These are phyloP conservation scores for Eremomyces bilateralis DNA, from an alignment of 495 filamentous ascomycete genomes.

Conservation along the genomic window DNA sequence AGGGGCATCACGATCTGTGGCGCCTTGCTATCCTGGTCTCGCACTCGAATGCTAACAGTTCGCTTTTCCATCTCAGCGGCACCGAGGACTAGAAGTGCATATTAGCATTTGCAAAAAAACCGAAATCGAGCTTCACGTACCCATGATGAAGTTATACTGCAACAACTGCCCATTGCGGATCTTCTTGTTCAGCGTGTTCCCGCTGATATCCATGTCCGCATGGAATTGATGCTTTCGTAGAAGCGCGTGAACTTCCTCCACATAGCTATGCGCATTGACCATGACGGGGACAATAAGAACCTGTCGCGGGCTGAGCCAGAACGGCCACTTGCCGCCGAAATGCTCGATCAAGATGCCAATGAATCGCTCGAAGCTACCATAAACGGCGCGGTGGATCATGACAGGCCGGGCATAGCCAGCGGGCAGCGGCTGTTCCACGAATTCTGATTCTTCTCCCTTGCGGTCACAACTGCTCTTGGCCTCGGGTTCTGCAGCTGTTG, in stretches of 20 bases:
- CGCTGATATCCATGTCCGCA: conserved; percentile 69
- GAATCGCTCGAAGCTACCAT: conserved; percentile 85
- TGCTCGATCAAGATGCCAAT: conserved; percentile 86
- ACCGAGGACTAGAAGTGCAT: conserved; percentile 44
- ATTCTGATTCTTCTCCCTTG: conserved; percentile 8
- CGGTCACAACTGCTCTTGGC: conserved; percentile 10
- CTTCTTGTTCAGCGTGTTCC: conserved; percentile 93
- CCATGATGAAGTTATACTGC: conserved; percentile 84
- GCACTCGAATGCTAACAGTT: conserved; percentile 73
- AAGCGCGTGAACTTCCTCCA: conserved; percentile 50
- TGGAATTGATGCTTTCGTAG: conserved; percentile 41
- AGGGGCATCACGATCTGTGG: conserved; percentile 49
- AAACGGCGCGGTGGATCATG: conserved; percentile 92
- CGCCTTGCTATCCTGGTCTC: conserved; percentile 68
- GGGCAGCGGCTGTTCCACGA: conserved; percentile 8
- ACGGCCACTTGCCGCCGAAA: conserved; percentile 94
- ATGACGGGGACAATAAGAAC: conserved; percentile 83
- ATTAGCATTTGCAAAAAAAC: neutral
- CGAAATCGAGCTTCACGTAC: conserved; percentile 21
- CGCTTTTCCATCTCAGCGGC: conserved; percentile 55
- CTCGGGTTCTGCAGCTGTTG: conserved; percentile 17
- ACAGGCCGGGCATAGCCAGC: conserved; percentile 75
- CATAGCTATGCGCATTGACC: conserved; percentile 65
- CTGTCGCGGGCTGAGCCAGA: conserved; percentile 90
- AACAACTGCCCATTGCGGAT: conserved; percentile 68